Percentiles rank a stretch among this genome's conserved stretches.
These are phyloP conservation scores for Anaeramoeba flamelloides DNA, from an alignment of 78 protist species.

Conservation along the genomic window DNA sequence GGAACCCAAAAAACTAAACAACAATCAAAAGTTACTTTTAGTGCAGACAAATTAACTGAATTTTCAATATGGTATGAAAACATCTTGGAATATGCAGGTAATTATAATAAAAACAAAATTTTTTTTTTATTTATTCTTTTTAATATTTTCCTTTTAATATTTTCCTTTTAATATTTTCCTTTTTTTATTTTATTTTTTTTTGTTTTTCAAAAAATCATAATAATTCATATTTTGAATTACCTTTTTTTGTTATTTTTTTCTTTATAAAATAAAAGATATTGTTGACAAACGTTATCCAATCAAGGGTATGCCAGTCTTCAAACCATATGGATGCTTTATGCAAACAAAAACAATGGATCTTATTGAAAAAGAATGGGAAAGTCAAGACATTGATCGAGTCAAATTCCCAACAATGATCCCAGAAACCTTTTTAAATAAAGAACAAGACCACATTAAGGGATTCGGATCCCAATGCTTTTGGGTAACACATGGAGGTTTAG, in stretches of 20 bases:
- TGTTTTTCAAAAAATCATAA: neutral
- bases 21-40: neutral
- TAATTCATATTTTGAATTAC: neutral
- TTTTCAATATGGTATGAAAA: neutral
- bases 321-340: conserved; percentile 26
- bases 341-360: conserved; percentile 13
- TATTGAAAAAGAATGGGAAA: conserved; percentile 22
- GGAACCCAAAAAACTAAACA: neutral
- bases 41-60: neutral
- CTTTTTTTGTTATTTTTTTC: neutral
- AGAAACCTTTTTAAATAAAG: conserved; percentile 30
- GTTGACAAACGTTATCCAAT: conserved; percentile 37
- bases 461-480: conserved; percentile 22
- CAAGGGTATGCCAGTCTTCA: conserved; percentile 31
- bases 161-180: neutral
- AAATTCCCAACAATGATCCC: conserved; percentile 45
- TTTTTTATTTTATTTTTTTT: neutral
- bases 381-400: conserved; percentile 16
- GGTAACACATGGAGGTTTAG: conserved; percentile 32
- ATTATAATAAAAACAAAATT: neutral
- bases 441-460: conserved; percentile 46
- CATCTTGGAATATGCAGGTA: neutral
- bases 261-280: conserved; percentile 1
- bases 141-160: neutral
- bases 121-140: neutral